phyloP scores from a whole-genome alignment of 495 filamentous ascomycete genomes.

The Penicillium simplicissimum region DNA sequence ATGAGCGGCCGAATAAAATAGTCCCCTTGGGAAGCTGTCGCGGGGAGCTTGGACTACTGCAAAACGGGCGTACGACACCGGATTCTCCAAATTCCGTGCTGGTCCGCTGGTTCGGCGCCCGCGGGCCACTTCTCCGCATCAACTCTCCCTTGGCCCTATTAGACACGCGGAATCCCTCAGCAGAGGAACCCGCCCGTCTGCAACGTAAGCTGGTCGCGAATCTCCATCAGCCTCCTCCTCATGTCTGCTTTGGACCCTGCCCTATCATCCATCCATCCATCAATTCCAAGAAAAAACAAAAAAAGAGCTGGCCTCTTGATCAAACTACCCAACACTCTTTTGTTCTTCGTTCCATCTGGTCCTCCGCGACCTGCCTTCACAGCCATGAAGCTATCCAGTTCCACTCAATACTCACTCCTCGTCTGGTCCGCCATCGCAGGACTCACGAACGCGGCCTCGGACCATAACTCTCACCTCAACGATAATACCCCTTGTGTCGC shows the following conservation, averaged over 20 bases:
- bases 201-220: conserved; percentile 22
- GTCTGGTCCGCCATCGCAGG: conserved; percentile 22
- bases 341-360: background rate
- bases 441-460: conserved; percentile 28
- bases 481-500: conserved; percentile 69
- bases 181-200: background rate
- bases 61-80: conserved; percentile 26
- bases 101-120: background rate
- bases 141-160: background rate
- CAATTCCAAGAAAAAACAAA: background rate
- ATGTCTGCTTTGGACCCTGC: too few species aligned
- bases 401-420: conserved; percentile 24
- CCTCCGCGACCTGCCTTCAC: background rate
- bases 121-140: conserved; percentile 20
- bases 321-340: background rate
- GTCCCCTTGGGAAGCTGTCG: background rate
- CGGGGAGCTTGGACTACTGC: background rate
- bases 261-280: background rate
- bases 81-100: conserved; percentile 11
- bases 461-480: conserved; percentile 25
- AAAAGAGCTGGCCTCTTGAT: conserved; percentile 20
- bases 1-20: conserved; percentile 17
- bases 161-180: too few species aligned
- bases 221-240: conserved; percentile 5
- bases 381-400: conserved; percentile 27